These are phyloP conservation scores for Apostasia ramifera DNA, from an alignment of 106 monocot species.

Conservation along the genomic window DNA sequence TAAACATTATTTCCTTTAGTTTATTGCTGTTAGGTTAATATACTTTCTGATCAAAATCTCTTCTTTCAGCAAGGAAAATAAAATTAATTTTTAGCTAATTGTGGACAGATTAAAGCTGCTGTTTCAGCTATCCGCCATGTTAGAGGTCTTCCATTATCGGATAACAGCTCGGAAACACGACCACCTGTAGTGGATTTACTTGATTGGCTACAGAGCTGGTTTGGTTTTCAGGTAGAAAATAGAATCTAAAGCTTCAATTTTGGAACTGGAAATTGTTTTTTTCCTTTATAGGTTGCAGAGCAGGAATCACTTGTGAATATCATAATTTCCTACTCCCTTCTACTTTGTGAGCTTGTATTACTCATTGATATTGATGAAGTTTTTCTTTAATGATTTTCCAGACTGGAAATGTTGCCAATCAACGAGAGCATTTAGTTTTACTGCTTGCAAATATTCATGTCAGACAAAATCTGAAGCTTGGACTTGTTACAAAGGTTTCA, in stretches of 20 bases:
- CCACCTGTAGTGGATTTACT: conserved; percentile 39
- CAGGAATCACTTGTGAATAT: background rate
- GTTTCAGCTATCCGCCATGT: conserved; percentile 43
- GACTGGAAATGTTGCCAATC: conserved; percentile 80
- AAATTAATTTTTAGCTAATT: conserved; percentile 9
- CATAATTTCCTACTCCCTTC: background rate
- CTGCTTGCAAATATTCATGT: conserved; percentile 69
- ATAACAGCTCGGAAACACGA: conserved; percentile 18
- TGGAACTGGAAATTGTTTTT: background rate
- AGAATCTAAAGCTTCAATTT: background rate
- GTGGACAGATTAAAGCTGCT: conserved; percentile 66
- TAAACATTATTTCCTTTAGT: no score
- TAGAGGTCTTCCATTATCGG: conserved; percentile 48
- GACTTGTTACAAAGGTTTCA: conserved; percentile 42
- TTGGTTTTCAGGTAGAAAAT: conserved; percentile 69
- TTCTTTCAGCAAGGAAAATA: background rate
- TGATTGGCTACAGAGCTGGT: conserved; percentile 63
- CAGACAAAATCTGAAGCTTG: conserved; percentile 51
- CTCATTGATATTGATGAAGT: background rate
- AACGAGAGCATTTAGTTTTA: conserved; percentile 77
- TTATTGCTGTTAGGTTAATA: no score
- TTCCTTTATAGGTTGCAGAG: background rate
- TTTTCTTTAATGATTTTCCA: conserved; percentile 13
- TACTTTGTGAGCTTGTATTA: no score
- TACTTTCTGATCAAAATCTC: background rate